These are phyloP conservation scores for Penicillium sp. DNA, from an alignment of 2,329 filamentous ascomycete species.

Conservation along the genomic window DNA sequence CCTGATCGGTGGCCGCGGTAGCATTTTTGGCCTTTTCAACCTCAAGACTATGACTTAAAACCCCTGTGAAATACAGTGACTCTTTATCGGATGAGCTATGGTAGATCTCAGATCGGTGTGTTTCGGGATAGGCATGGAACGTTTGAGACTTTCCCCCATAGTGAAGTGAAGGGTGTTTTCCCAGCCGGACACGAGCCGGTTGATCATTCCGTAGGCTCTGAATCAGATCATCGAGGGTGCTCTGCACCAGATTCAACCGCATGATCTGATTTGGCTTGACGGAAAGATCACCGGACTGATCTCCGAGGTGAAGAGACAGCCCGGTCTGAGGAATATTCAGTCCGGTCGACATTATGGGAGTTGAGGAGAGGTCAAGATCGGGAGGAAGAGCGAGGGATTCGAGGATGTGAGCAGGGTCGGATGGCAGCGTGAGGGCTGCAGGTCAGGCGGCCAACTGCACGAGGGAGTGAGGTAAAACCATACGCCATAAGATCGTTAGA, in stretches of 20 bases:
- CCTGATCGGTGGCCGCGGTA: slow-evolving; percentile 57
- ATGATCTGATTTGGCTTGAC: slow-evolving; percentile 44
- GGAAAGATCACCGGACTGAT: slow-evolving; percentile 30
- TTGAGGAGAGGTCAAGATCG: slow-evolving; percentile 6
- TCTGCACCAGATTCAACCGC: slow-evolving; percentile 46
- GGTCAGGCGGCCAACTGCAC: slow-evolving; percentile 39
- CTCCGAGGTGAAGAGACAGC: slow-evolving; percentile 39
- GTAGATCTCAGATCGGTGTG: slow-evolving; percentile 59
- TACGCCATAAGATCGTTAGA: slow-evolving; percentile 33
- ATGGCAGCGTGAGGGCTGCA: slow-evolving; percentile 39
- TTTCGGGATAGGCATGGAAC: slow-evolving; percentile 53
- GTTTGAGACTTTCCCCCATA: slow-evolving; percentile 57
- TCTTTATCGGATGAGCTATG: slow-evolving; percentile 42
- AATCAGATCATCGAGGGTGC: slow-evolving; percentile 46
- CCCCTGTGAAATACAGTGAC: slow-evolving; percentile 54
- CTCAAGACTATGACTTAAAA: slow-evolving; percentile 57
- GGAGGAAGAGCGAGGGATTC: slow-evolving; percentile 10
- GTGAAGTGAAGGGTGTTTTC: slow-evolving; percentile 54
- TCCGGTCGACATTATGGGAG: slow-evolving; percentile 30
- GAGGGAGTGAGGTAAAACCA: slow-evolving; percentile 27
- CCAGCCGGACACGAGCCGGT: slow-evolving; percentile 46
- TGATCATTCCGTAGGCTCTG: slow-evolving; percentile 43
- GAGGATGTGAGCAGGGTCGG: slow-evolving; percentile 27
- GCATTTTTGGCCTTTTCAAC: slow-evolving; percentile 55
- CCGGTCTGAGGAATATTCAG: slow-evolving; percentile 40